Percentiles rank a stretch among this genome's conserved stretches.
Evolutionary conservation across 352 stramenopile species (phyloP).

Genomic region (Blastocystis sp.): DNA sequence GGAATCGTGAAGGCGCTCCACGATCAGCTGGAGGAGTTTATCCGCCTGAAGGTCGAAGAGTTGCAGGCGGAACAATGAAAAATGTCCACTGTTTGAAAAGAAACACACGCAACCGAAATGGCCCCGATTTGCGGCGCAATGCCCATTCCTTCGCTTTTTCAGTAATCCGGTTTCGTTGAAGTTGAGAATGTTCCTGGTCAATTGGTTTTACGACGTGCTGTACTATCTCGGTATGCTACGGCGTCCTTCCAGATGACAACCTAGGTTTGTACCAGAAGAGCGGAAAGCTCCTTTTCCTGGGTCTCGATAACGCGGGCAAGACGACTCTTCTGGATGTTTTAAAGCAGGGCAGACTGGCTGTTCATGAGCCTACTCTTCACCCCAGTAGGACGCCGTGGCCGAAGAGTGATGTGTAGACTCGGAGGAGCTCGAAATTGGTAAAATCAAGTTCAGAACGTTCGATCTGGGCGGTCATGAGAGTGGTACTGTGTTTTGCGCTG

Average conservation of each 20-base stretch:
- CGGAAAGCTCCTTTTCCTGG: constrained; percentile 99
- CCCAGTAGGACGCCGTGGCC: constrained; percentile 75
- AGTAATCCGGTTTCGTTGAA: not conserved
- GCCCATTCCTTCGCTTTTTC: not conserved
- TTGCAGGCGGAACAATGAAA: constrained; percentile 29
- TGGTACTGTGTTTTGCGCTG: constrained; percentile 69
- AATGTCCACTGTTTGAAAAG: not conserved
- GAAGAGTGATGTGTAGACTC: constrained; percentile 75
- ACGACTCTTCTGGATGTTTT: constrained; percentile 99
- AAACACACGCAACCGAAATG: not conserved
- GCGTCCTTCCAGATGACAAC: constrained; percentile 89
- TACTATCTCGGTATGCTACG: constrained; percentile 89
- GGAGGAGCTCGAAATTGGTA: constrained; percentile 87
- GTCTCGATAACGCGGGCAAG: constrained; percentile 98
- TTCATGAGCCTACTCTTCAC: constrained; percentile 92
- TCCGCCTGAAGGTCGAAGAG: constrained; percentile 52
- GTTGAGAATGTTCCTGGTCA: constrained; percentile 84
- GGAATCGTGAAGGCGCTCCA: constrained; percentile 58
- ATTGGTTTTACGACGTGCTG: constrained; percentile 91
- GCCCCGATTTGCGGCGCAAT: not conserved
- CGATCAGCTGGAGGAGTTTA: constrained; percentile 62
- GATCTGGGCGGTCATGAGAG: constrained; percentile 98
- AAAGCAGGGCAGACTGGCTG: constrained; percentile 93
- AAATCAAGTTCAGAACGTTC: constrained; percentile 98
- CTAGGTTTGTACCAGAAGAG: constrained; percentile 99